These are phyloP conservation scores for Fusarium sp. DNA, from an alignment of 2,329 filamentous ascomycete species.

Conservation along the genomic window DNA sequence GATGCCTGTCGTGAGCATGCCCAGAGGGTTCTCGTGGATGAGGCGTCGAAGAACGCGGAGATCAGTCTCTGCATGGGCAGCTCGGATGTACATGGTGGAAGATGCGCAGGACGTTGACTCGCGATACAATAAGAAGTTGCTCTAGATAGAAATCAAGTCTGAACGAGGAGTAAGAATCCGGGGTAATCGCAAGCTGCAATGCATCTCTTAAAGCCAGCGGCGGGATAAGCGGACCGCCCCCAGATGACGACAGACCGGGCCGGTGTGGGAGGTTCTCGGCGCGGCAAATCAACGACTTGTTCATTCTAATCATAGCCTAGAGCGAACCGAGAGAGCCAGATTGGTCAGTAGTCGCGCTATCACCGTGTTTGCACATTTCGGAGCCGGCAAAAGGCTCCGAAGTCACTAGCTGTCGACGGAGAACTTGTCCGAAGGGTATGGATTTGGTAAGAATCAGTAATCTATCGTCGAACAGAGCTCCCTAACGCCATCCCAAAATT, in stretches of 20 bases:
- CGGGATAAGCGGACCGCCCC: slow-evolving; percentile 29
- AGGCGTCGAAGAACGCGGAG: slow-evolving; percentile 64
- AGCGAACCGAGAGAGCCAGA: neutral
- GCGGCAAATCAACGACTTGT: slow-evolving; percentile 12
- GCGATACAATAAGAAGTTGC: too few species aligned
- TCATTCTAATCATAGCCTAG: slow-evolving; percentile 15
- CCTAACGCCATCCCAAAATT: neutral
- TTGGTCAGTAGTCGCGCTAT: slow-evolving; percentile 1
- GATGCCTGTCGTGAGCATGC: slow-evolving; percentile 72
- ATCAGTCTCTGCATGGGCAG: slow-evolving; percentile 62
- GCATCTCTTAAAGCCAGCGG: slow-evolving; percentile 18
- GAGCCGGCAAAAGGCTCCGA: neutral
- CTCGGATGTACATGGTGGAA: slow-evolving; percentile 36
- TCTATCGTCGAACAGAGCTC: neutral
- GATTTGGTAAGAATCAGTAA: too few species aligned
- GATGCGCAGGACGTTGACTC: too few species aligned
- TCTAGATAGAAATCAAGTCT: too few species aligned
- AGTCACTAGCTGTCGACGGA: neutral
- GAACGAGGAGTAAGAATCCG: too few species aligned
- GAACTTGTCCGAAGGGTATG: neutral
- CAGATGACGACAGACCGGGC: slow-evolving; percentile 12
- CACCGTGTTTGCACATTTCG: neutral
- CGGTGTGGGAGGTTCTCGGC: slow-evolving; percentile 2
- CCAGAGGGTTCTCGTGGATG: slow-evolving; percentile 70
- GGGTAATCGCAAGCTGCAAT: neutral